A percentile compares a stretch with the other conserved stretches of the same genome.
Conservation (phyloP, 2,329 filamentous ascomycete species). For the Beauveria sp. region DNA sequence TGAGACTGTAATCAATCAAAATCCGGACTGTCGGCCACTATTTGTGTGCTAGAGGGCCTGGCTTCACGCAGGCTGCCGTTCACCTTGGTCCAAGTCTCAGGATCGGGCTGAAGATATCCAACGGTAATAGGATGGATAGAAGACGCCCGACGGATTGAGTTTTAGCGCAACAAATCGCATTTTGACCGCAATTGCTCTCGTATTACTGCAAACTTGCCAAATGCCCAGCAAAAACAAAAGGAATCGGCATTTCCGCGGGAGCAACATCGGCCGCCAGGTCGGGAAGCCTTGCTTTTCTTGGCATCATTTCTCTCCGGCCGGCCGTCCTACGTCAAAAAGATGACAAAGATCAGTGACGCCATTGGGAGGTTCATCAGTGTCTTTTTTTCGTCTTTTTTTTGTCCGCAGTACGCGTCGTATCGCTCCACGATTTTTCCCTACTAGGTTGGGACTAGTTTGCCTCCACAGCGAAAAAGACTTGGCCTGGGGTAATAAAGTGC, state of each 20-base stretch:
- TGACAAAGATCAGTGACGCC: not conserved
- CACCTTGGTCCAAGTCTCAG: not conserved
- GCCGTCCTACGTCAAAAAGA: not conserved
- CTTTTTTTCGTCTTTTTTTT: not conserved
- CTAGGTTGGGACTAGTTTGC: not conserved
- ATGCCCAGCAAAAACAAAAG: not conserved
- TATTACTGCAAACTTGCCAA: not conserved
- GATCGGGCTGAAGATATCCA: not conserved
- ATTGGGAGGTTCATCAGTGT: not conserved
- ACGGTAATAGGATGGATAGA: not conserved
- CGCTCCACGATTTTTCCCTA: not conserved
- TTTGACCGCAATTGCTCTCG: too few relatives aligned
- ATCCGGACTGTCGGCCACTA: too few relatives aligned
- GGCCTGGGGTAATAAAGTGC: not conserved
- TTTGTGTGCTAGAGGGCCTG: not conserved
- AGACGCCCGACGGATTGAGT: not conserved
- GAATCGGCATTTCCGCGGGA: not conserved
- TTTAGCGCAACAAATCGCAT: not conserved
- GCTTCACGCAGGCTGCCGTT: not conserved
- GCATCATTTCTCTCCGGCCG: not conserved
- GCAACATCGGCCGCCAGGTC: not conserved
- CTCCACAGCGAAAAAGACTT: not conserved
- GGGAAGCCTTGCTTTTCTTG: not conserved
- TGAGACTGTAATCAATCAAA: not conserved
- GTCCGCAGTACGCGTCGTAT: not conserved